Evolutionary conservation across 371 early-diverging fungal genomes (phyloP).

Genomic region (Rhizomucor pusillus): DNA sequence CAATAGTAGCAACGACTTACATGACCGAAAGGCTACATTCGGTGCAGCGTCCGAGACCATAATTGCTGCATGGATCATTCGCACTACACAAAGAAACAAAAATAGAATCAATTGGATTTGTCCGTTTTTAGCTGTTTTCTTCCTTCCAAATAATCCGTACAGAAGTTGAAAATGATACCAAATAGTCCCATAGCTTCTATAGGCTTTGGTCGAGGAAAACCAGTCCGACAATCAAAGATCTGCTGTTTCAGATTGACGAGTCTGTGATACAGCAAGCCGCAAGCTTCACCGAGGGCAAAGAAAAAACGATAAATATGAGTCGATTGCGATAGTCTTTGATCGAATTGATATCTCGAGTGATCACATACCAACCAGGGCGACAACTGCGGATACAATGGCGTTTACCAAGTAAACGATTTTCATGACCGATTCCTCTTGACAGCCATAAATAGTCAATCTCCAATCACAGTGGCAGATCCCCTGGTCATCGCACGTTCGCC

Average conservation of each 20-base stretch:
- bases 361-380: constrained; percentile 14
- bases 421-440: constrained; percentile 19
- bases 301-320: neutral
- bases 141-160: constrained; percentile 7
- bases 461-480: constrained; percentile 38
- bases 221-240: constrained; percentile 15
- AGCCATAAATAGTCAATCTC: constrained; percentile 27
- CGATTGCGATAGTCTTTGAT: neutral
- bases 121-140: too few species aligned
- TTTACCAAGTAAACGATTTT: constrained; percentile 12
- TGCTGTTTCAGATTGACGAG: constrained; percentile 15
- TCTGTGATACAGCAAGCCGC: constrained; percentile 13
- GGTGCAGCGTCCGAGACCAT: constrained; percentile 13
- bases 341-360: too few species aligned
- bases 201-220: constrained; percentile 23
- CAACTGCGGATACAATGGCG: constrained; percentile 11
- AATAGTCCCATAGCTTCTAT: constrained; percentile 19
- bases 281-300: constrained; percentile 7
- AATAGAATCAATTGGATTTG: neutral
- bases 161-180: constrained; percentile 15
- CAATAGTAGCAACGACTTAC: constrained; percentile 5
- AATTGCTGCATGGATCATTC: constrained; percentile 25
- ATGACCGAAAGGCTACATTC: constrained; percentile 15
- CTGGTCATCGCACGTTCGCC: constrained; percentile 17
- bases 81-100: constrained; percentile 12